Evolutionary conservation across 2,329 filamentous ascomycete species (phyloP).

Genomic region (Emergomyces africanus): DNA sequence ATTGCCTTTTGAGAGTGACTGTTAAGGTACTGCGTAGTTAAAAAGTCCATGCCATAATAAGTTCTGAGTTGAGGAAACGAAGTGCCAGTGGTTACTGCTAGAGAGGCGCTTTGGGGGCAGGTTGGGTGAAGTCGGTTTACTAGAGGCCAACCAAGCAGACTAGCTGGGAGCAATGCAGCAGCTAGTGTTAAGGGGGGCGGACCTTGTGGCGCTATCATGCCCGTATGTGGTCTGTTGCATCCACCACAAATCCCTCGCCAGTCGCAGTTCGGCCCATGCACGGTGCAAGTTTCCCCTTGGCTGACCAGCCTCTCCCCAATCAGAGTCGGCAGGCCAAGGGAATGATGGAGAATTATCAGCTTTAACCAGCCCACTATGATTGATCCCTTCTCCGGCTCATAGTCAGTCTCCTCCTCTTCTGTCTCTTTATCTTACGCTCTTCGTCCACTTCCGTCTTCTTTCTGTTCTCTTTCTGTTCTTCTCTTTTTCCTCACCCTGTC

Average conservation of each 20-base stretch:
- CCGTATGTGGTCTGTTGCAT: background rate
- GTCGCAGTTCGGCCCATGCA: background rate
- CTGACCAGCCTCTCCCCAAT: background rate
- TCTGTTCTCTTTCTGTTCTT: slow-evolving; percentile 5
- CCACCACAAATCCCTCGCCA: background rate
- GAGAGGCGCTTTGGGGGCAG: background rate
- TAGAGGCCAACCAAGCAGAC: background rate
- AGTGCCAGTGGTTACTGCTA: background rate
- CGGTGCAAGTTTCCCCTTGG: background rate
- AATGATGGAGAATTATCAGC: background rate
- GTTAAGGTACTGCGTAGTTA: background rate
- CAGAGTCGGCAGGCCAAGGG: background rate
- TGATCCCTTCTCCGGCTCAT: slow-evolving; percentile 3
- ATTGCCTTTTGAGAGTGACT: background rate
- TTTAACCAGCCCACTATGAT: background rate
- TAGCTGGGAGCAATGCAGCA: background rate
- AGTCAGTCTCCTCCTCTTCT: slow-evolving; percentile 2
- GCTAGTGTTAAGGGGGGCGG: background rate
- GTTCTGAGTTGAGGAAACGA: background rate
- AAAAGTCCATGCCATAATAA: background rate
- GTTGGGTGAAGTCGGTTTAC: background rate
- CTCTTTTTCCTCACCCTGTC: slow-evolving; percentile 3
- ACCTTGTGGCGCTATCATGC: background rate
- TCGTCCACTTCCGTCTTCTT: slow-evolving; percentile 6
- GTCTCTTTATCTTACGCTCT: background rate